Evolutionary conservation across 129 eudicot genomes (phyloP).

Genomic region (Chrysanthemum makinoi): DNA sequence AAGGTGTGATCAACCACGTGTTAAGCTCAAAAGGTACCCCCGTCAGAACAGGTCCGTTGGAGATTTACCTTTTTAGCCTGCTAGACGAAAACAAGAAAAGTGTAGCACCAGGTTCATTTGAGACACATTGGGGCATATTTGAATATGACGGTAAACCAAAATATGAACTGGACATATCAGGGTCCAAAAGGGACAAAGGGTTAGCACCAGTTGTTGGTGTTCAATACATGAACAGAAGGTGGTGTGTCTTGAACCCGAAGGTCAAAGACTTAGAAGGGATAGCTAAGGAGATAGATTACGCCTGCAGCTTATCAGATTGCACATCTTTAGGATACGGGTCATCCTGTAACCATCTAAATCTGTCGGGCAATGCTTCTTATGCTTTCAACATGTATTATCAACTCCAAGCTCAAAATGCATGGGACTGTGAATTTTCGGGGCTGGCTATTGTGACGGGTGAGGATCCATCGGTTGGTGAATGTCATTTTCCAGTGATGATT

Average conservation of each 20-base stretch:
- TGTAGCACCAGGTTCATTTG: slow-evolving; percentile 80
- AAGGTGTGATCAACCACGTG: slow-evolving; percentile 57
- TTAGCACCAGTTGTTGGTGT: slow-evolving; percentile 60
- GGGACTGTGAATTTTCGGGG: slow-evolving; percentile 84
- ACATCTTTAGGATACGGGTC: slow-evolving; percentile 86
- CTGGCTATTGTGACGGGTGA: slow-evolving; percentile 52
- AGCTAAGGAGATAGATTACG: slow-evolving; percentile 60
- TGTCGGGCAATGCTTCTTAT: slow-evolving; percentile 61
- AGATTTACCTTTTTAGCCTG: slow-evolving; percentile 70
- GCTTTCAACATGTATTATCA: slow-evolving; percentile 98
- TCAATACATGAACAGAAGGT: slow-evolving; percentile 49
- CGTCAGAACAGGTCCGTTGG: slow-evolving; percentile 51
- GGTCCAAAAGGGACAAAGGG: slow-evolving; percentile 35
- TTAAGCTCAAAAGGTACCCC: slow-evolving; percentile 75
- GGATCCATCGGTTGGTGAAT: slow-evolving; percentile 69
- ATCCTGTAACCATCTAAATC: slow-evolving; percentile 58
- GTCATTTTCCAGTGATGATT: slow-evolving; percentile 80
- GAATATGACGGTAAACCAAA: slow-evolving; percentile 89
- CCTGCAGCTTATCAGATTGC: slow-evolving; percentile 85
- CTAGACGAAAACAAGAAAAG: slow-evolving; percentile 75
- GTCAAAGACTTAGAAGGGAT: slow-evolving; percentile 46
- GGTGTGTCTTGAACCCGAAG: slow-evolving; percentile 80
- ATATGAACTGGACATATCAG: slow-evolving; percentile 62
- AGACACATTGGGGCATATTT: slow-evolving; percentile 95
- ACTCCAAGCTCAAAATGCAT: slow-evolving; percentile 51